A percentile compares a stretch with the other conserved stretches of the same genome.
phyloP scores from a whole-genome alignment of 805 yeast genomes.

The Ogataea glucozyma region DNA sequence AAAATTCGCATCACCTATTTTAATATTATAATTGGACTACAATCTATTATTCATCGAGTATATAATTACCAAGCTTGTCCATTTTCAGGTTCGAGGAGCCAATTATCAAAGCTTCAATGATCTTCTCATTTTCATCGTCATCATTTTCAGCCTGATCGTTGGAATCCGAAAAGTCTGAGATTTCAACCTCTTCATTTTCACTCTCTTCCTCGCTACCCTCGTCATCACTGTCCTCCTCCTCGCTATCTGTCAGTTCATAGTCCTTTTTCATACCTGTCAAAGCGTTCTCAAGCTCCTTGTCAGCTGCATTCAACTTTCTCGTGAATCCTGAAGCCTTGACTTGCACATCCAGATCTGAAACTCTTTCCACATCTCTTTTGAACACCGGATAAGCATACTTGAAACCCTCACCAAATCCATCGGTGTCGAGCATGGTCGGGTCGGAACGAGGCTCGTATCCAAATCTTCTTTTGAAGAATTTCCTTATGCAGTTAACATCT shows the following conservation, averaged over 20 bases:
- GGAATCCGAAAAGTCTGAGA: conserved; percentile 35
- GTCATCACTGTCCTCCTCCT: conserved; percentile 34
- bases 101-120: conserved; percentile 65
- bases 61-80: conserved; percentile 83
- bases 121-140: conserved; percentile 45
- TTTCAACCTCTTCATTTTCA: conserved; percentile 36
- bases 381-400: conserved; percentile 78
- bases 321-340: conserved; percentile 90
- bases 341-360: conserved; percentile 71
- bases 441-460: conserved; percentile 72
- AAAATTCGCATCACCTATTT: conserved; percentile 20
- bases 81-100: conserved; percentile 69
- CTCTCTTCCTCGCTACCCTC: conserved; percentile 38
- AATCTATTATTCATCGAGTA: conserved; percentile 46
- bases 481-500: conserved; percentile 87
- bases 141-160: conserved; percentile 37
- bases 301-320: conserved; percentile 43
- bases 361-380: conserved; percentile 69
- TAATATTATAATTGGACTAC: conserved; percentile 7
- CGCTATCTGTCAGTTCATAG: conserved; percentile 34
- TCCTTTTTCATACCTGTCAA: conserved; percentile 62
- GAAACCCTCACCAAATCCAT: conserved; percentile 80
- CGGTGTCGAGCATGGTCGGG: conserved; percentile 69
- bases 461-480: conserved; percentile 78
- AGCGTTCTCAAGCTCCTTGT: conserved; percentile 73